Evolutionary conservation across 2,329 filamentous ascomycete species (phyloP).

Genomic region (Fusarium sp.): DNA sequence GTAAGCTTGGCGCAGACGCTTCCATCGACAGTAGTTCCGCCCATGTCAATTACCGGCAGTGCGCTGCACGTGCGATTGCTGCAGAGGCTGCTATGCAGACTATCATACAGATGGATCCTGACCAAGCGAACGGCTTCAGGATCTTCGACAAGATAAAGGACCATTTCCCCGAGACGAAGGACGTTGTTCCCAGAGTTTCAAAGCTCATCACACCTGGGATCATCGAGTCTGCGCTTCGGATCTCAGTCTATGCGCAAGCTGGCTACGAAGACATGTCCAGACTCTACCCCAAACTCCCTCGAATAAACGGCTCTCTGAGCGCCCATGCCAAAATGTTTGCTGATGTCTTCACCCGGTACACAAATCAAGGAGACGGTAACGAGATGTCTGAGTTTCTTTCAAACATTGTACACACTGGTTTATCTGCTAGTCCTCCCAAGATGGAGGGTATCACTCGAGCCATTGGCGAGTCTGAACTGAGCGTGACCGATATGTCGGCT

Average conservation of each 20-base stretch:
- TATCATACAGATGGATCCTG: neutral
- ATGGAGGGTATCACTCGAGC: neutral
- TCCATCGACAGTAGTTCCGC: rapidly evolving
- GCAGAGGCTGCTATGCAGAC: neutral
- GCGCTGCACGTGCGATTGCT: neutral
- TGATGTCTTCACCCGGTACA: neutral
- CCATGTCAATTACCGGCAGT: neutral
- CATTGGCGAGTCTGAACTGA: neutral
- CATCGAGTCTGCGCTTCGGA: rapidly evolving
- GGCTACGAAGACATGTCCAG: rapidly evolving
- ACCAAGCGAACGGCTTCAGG: neutral
- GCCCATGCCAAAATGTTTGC: rapidly evolving
- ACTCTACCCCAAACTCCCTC: neutral
- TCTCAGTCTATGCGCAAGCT: neutral
- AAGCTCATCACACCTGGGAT: neutral
- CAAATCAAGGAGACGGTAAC: neutral
- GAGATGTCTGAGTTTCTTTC: neutral
- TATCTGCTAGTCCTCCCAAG: neutral
- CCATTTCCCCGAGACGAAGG: neutral
- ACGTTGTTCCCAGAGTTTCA: neutral
- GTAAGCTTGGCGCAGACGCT: neutral
- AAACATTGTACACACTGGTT: rapidly evolving
- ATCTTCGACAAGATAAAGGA: neutral
- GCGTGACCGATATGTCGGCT: neutral
- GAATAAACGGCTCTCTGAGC: rapidly evolving